Evolutionary conservation across 129 eudicot genomes (phyloP).

Genomic region (Pulicaria dysenterica): DNA sequence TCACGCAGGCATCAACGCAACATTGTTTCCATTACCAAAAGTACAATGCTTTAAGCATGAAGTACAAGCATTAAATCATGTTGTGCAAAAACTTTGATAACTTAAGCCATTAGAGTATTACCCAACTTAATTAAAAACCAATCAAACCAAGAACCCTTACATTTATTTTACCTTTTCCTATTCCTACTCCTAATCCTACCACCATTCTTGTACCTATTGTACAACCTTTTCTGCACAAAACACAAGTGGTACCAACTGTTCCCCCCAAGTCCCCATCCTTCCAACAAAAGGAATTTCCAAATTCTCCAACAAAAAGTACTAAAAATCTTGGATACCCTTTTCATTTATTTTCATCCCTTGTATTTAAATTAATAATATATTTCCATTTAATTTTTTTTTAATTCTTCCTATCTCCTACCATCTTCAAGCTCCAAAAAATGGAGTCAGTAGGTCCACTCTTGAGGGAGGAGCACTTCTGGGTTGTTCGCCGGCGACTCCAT

Average conservation of each 20-base stretch:
- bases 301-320: conserved; percentile 21
- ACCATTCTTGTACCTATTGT: background rate
- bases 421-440: background rate
- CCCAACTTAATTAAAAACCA: no score
- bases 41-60: no score
- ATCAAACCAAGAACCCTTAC: no score
- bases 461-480: conserved; percentile 56
- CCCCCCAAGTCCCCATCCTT: background rate
- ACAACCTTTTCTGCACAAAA: conserved; percentile 16
- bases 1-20: no score
- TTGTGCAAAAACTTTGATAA: no score
- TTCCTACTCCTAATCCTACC: no score
- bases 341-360: conserved; percentile 14
- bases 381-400: background rate
- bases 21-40: no score
- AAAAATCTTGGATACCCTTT: conserved; percentile 10
- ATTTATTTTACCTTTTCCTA: no score
- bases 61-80: no score
- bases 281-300: conserved; percentile 26
- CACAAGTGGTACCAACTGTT: background rate
- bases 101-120: no score
- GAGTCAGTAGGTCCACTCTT: conserved; percentile 72
- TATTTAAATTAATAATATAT: conserved; percentile 12
- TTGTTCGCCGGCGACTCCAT: conserved; percentile 31
- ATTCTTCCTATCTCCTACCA: conserved; percentile 8